phyloP scores from a whole-genome alignment of 148 eudicot species.

The Vaccinium myrtillus region DNA sequence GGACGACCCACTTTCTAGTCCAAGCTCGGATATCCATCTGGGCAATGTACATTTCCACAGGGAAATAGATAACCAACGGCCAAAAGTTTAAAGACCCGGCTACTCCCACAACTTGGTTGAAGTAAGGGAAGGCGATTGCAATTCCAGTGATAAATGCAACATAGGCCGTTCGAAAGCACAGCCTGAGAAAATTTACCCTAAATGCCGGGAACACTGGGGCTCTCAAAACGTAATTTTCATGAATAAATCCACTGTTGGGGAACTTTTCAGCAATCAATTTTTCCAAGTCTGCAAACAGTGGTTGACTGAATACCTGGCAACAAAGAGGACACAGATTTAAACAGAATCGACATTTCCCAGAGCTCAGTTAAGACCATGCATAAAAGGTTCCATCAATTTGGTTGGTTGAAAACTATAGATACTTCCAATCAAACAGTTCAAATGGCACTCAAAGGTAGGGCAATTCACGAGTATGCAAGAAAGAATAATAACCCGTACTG shows the following conservation, averaged over 20 bases:
- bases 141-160: constrained; percentile 43
- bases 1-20: constrained; percentile 39
- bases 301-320: constrained; percentile 70
- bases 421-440: not conserved
- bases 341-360: not conserved
- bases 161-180: constrained; percentile 46
- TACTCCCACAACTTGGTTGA: constrained; percentile 57
- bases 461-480: not conserved
- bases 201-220: constrained; percentile 25
- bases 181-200: constrained; percentile 42
- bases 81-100: constrained; percentile 53
- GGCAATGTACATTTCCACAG: constrained; percentile 48
- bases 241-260: constrained; percentile 33
- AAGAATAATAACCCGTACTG: not conserved
- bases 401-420: not conserved
- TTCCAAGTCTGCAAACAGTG: constrained; percentile 48
- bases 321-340: not conserved
- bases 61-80: constrained; percentile 62
- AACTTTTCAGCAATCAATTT: constrained; percentile 29
- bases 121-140: constrained; percentile 55
- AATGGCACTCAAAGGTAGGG: not conserved
- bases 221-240: constrained; percentile 19
- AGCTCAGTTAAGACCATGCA: not conserved
- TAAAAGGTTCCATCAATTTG: not conserved
- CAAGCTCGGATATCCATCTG: constrained; percentile 41